Conservation (phyloP, 257 asterid genomes). For the Solanum verrucosum region DNA sequence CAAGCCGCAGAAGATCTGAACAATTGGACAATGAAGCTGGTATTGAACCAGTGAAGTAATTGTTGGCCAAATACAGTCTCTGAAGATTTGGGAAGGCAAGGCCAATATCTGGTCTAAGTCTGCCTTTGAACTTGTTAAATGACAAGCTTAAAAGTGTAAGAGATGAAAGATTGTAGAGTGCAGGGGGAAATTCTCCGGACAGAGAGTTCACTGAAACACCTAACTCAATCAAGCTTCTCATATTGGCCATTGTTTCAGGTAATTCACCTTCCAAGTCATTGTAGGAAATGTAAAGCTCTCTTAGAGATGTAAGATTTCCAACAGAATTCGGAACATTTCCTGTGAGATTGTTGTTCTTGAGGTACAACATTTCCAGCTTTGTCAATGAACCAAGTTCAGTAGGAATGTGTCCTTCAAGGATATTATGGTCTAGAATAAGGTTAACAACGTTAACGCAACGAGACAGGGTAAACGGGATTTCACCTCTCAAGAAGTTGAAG, state of each 20-base stretch:
- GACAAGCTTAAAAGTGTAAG: slow-evolving; percentile 20
- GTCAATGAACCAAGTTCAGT: slow-evolving; percentile 11
- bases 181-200: slow-evolving; percentile 30
- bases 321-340: slow-evolving; percentile 35
- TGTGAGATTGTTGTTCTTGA: slow-evolving; percentile 40
- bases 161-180: slow-evolving; percentile 29
- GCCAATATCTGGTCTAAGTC: slow-evolving; percentile 25
- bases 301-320: slow-evolving; percentile 36
- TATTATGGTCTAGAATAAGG: slow-evolving; percentile 27
- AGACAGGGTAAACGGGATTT: slow-evolving; percentile 21
- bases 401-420: slow-evolving; percentile 17
- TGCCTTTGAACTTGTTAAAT: slow-evolving; percentile 32
- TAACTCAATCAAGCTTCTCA: slow-evolving; percentile 10
- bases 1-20: slow-evolving; percentile 23
- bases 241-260: slow-evolving; percentile 19
- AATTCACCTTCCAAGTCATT: slow-evolving; percentile 27
- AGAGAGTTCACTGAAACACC: slow-evolving; percentile 18
- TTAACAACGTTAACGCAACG: slow-evolving; percentile 16
- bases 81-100: slow-evolving; percentile 24
- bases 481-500: slow-evolving; percentile 22
- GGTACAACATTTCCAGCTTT: slow-evolving; percentile 14
- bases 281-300: slow-evolving; percentile 30
- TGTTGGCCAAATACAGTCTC: slow-evolving; percentile 22
- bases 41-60: slow-evolving; percentile 28
- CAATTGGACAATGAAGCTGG: slow-evolving; percentile 40